A percentile compares a stretch with the other conserved stretches of the same genome.
These are phyloP conservation scores for Microascus cirrosus DNA, from an alignment of 2,329 filamentous ascomycete species.

Conservation along the genomic window DNA sequence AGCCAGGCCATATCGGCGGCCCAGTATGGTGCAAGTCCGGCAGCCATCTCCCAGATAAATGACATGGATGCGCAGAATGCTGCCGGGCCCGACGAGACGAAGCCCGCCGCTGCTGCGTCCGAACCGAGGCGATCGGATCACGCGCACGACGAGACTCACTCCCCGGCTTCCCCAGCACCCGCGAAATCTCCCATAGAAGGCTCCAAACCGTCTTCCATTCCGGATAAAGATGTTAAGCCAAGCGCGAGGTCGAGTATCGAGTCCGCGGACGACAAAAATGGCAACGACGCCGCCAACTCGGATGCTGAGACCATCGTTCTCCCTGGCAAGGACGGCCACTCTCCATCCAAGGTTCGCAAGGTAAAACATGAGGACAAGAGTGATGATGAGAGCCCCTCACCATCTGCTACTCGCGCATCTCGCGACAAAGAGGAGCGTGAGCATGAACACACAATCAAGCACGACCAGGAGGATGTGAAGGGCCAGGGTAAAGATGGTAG, in stretches of 20 bases:
- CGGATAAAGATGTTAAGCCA: neutral
- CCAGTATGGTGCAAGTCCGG: conserved; percentile 50
- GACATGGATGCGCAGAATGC: conserved; percentile 61
- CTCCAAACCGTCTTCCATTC: conserved; percentile 7
- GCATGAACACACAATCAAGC: neutral
- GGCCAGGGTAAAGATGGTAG: neutral
- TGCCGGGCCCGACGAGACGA: conserved; percentile 50
- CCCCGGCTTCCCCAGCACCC: conserved; percentile 9
- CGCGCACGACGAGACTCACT: conserved; percentile 9
- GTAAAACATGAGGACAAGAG: conserved; percentile 54
- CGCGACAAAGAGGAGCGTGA: neutral
- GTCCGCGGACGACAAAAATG: conserved; percentile 27
- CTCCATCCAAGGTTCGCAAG: conserved; percentile 52
- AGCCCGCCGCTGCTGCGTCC: conserved; percentile 37
- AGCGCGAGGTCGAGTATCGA: neutral
- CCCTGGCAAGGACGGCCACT: conserved; percentile 52
- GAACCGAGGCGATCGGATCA: conserved; percentile 16
- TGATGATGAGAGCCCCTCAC: conserved; percentile 19
- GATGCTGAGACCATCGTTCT: conserved; percentile 64
- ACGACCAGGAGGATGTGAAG: neutral
- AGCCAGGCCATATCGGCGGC: conserved; percentile 24
- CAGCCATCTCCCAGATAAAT: conserved; percentile 42
- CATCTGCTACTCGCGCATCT: neutral
- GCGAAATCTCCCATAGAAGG: conserved; percentile 2
- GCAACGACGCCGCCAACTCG: conserved; percentile 47